These are phyloP conservation scores for Solanum clarkiae DNA, from an alignment of 257 asterid genomes.

Conservation along the genomic window DNA sequence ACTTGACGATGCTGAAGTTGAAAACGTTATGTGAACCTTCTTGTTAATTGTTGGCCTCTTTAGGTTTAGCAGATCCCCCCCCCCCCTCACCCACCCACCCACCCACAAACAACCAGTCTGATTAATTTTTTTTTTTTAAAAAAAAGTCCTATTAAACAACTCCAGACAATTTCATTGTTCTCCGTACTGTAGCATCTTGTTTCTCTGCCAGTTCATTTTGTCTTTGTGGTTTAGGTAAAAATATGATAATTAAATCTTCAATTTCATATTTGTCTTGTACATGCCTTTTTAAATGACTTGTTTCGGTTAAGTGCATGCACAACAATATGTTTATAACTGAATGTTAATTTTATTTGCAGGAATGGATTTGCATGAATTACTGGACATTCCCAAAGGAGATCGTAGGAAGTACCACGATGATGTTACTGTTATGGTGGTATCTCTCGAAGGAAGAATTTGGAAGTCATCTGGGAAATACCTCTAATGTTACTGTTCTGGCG, in stretches of 20 bases:
- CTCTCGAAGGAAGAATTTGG: constrained; percentile 18
- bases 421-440: constrained; percentile 14
- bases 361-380: constrained; percentile 14
- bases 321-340: not conserved
- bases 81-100: not conserved
- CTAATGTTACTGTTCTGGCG: not conserved
- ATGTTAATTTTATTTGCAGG: not conserved
- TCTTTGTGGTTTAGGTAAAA: not conserved
- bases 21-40: not conserved
- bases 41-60: not conserved
- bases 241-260: not conserved
- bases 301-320: not conserved
- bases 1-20: not conserved
- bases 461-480: constrained; percentile 8
- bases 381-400: constrained; percentile 15
- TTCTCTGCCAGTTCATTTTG: not conserved
- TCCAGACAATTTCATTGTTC: not conserved
- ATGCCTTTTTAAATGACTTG: not conserved
- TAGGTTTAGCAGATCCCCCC: not conserved
- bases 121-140: not conserved
- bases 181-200: not conserved
- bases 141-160: not conserved
- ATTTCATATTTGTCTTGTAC: not conserved
- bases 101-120: not conserved
- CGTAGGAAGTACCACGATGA: constrained; percentile 15